phyloP scores from a whole-genome alignment of 352 stramenopile species.

The Lagenidium sp. region DNA sequence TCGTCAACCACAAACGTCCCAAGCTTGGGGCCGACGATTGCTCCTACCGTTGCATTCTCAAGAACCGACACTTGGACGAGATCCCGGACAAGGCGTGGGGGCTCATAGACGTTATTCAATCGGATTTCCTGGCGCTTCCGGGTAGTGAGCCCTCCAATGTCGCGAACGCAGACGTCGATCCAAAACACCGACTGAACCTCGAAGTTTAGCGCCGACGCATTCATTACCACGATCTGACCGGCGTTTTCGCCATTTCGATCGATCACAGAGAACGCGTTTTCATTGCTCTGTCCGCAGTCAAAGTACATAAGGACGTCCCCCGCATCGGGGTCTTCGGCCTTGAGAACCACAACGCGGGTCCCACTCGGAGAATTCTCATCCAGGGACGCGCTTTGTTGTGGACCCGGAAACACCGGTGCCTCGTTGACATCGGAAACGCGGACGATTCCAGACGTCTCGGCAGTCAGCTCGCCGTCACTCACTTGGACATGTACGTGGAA shows the following conservation, averaged over 20 bases:
- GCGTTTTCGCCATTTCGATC: background rate
- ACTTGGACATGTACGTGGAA: slow-evolving; percentile 15
- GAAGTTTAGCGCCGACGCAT: slow-evolving; percentile 27
- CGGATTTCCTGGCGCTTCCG: slow-evolving; percentile 15
- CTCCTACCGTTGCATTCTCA: slow-evolving; percentile 15
- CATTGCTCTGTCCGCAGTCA: slow-evolving; percentile 32
- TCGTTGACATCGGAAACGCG: slow-evolving; percentile 39
- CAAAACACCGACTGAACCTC: slow-evolving; percentile 23
- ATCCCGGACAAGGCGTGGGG: slow-evolving; percentile 23
- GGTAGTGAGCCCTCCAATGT: slow-evolving; percentile 17
- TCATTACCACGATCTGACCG: slow-evolving; percentile 22
- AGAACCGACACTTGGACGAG: slow-evolving; percentile 15
- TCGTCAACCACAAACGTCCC: slow-evolving; percentile 10
- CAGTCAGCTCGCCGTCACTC: slow-evolving; percentile 4
- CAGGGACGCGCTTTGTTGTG: background rate
- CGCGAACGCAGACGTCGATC: slow-evolving; percentile 40
- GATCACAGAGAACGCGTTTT: slow-evolving; percentile 22
- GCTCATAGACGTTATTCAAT: slow-evolving; percentile 43
- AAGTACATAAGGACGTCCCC: slow-evolving; percentile 27
- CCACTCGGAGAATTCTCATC: slow-evolving; percentile 13
- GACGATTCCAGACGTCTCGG: background rate
- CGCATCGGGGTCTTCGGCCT: slow-evolving; percentile 25
- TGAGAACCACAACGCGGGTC: slow-evolving; percentile 14
- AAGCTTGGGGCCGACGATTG: slow-evolving; percentile 5
- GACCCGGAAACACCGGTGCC: slow-evolving; percentile 9